phyloP scores from a whole-genome alignment of 257 asterid species.

The Voacanga thouarsii region DNA sequence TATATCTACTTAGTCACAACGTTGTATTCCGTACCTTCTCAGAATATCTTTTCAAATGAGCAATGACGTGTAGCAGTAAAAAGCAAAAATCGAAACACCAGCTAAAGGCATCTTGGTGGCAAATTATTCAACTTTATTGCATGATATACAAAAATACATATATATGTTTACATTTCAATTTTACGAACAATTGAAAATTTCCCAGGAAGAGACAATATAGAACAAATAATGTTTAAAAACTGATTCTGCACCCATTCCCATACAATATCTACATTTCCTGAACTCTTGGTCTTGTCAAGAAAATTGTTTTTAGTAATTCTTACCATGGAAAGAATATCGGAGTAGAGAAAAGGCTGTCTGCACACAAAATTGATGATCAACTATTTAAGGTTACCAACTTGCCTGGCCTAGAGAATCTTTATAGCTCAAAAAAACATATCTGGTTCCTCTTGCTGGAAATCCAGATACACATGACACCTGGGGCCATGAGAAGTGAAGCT shows the following conservation, averaged over 20 bases:
- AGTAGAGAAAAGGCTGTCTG: background rate
- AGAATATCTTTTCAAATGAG: background rate
- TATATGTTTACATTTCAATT: background rate
- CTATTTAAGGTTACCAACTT: constrained; percentile 25
- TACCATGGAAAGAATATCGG: background rate
- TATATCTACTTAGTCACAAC: background rate
- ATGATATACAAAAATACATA: background rate
- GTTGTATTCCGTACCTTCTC: background rate
- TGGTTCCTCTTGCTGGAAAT: constrained; percentile 70
- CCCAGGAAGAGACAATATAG: background rate
- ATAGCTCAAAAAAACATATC: constrained; percentile 68
- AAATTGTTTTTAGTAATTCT: background rate
- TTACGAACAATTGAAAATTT: background rate
- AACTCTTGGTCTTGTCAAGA: background rate
- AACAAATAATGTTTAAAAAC: background rate
- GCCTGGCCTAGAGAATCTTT: constrained; percentile 66
- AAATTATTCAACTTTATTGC: background rate
- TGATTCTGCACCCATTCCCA: background rate
- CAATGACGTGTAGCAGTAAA: background rate
- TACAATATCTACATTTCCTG: background rate
- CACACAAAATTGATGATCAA: background rate
- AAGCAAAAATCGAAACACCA: background rate
- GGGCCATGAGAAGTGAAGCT: constrained; percentile 83
- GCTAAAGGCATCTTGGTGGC: no score
- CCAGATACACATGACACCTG: constrained; percentile 76